phyloP scores from a whole-genome alignment of 1,284 basidiomycete species.

The Cerioporus squamosus region DNA sequence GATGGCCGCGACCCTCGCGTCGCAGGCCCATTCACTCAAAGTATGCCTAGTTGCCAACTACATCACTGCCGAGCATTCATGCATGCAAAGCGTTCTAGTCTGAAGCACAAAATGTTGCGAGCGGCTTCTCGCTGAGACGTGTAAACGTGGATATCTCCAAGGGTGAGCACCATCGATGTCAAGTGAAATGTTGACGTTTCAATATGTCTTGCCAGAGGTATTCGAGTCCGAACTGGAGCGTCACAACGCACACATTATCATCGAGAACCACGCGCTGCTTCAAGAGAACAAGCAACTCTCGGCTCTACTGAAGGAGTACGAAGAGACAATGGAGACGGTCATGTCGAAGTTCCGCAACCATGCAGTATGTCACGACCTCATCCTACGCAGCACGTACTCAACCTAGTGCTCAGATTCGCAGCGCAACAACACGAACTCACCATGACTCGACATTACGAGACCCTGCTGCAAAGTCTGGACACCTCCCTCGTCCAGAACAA shows the following conservation, averaged over 20 bases:
- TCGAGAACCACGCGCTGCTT: slow-evolving; percentile 91
- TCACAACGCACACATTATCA: slow-evolving; percentile 86
- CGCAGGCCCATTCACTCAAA: slow-evolving; percentile 81
- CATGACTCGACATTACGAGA: slow-evolving; percentile 90
- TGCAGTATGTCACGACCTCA: slow-evolving; percentile 60
- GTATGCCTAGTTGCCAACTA: slow-evolving; percentile 44
- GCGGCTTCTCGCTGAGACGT: slow-evolving; percentile 84
- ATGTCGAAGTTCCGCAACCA: slow-evolving; percentile 96
- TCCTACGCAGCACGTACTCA: slow-evolving; percentile 6
- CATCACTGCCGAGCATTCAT: slow-evolving; percentile 24
- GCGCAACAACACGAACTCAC: slow-evolving; percentile 92
- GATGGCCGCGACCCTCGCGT: slow-evolving; percentile 73
- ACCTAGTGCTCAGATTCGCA: slow-evolving; percentile 60
- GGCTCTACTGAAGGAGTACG: slow-evolving; percentile 90
- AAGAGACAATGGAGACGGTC: slow-evolving; percentile 92
- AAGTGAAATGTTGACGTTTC: neutral
- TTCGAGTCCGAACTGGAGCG: slow-evolving; percentile 95
- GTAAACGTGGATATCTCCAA: slow-evolving; percentile 95
- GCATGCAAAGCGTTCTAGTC: slow-evolving; percentile 49
- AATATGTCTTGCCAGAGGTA: slow-evolving; percentile 58
- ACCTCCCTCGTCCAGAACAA: slow-evolving; percentile 64
- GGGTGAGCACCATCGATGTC: slow-evolving; percentile 49
- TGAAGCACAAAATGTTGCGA: slow-evolving; percentile 78
- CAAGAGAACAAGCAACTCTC: slow-evolving; percentile 96
- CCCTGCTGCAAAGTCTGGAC: slow-evolving; percentile 77